Conservation (phyloP, 495 filamentous ascomycete species). For the Pseudoneurospora amorphoporcata region DNA sequence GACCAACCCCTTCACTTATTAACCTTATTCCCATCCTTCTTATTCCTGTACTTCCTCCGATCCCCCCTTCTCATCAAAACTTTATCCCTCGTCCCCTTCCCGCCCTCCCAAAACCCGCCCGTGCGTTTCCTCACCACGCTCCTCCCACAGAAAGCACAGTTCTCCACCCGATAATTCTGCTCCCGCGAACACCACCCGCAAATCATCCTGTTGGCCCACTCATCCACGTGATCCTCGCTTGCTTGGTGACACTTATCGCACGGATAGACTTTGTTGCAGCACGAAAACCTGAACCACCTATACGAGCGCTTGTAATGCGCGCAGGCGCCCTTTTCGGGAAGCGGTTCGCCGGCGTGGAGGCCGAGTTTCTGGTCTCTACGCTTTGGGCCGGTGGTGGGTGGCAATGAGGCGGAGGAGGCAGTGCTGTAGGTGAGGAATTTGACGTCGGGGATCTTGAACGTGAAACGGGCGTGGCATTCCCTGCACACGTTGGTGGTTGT, state of each 20-base stretch:
- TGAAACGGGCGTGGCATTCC: constrained; percentile 75
- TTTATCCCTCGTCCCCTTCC: constrained; percentile 71
- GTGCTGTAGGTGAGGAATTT: constrained; percentile 59
- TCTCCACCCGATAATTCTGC: constrained; percentile 72
- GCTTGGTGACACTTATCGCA: constrained; percentile 83
- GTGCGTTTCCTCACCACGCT: constrained; percentile 54
- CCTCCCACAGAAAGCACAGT: constrained; percentile 68
- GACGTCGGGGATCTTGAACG: constrained; percentile 69
- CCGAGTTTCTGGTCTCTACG: constrained; percentile 65
- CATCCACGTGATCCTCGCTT: constrained; percentile 59
- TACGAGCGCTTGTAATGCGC: constrained; percentile 69
- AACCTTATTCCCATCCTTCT: not conserved
- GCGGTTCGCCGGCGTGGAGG: constrained; percentile 66
- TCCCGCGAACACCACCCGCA: constrained; percentile 78
- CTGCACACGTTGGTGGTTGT: constrained; percentile 68
- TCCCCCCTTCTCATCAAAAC: constrained; percentile 63
- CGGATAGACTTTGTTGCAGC: constrained; percentile 50
- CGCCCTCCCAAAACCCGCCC: constrained; percentile 85
- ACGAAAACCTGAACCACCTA: constrained; percentile 73
- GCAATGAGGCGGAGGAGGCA: constrained; percentile 38
- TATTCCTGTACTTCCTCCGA: constrained; percentile 54
- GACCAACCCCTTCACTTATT: constrained; percentile 22
- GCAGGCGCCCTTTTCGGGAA: constrained; percentile 67
- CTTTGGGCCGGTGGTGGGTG: constrained; percentile 33
- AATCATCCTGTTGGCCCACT: constrained; percentile 84